These are phyloP conservation scores for Hortiboletus campestris DNA, from an alignment of 768 basidiomycete genomes.

Conservation along the genomic window DNA sequence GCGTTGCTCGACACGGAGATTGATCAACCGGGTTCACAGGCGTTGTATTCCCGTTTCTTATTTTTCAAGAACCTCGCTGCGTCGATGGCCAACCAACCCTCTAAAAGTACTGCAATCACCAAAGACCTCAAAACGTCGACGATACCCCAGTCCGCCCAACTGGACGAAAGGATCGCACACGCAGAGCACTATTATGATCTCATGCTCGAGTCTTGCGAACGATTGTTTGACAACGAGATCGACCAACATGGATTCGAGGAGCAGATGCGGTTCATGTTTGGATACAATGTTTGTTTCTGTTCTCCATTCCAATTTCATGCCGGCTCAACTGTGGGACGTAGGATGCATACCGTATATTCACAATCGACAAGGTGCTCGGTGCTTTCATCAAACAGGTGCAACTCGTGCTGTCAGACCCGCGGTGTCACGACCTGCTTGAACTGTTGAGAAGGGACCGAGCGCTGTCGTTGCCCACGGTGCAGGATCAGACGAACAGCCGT, in stretches of 20 bases:
- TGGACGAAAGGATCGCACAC: conserved; percentile 40
- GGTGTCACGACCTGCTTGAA: conserved; percentile 72
- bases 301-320: neutral
- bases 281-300: conserved; percentile 55
- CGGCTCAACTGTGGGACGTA: conserved; percentile 25
- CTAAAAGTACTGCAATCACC: neutral
- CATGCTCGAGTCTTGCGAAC: conserved; percentile 83
- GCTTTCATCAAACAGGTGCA: conserved; percentile 90
- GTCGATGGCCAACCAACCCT: conserved; percentile 37
- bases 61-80: conserved; percentile 72
- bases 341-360: conserved; percentile 88
- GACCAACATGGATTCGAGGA: conserved; percentile 90
- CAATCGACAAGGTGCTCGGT: conserved; percentile 88
- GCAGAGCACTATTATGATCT: conserved; percentile 77
- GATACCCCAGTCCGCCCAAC: conserved; percentile 25
- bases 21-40: conserved; percentile 41
- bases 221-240: conserved; percentile 88
- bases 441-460: conserved; percentile 66
- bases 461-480: conserved; percentile 55
- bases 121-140: conserved; percentile 31
- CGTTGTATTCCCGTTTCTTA: conserved; percentile 78
- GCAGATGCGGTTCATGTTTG: conserved; percentile 83
- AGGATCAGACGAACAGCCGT: conserved; percentile 69
- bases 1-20: neutral
- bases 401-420: conserved; percentile 61